These are phyloP conservation scores for Apiospora rasikravindrae DNA, from an alignment of 2,329 filamentous ascomycete genomes.

Conservation along the genomic window DNA sequence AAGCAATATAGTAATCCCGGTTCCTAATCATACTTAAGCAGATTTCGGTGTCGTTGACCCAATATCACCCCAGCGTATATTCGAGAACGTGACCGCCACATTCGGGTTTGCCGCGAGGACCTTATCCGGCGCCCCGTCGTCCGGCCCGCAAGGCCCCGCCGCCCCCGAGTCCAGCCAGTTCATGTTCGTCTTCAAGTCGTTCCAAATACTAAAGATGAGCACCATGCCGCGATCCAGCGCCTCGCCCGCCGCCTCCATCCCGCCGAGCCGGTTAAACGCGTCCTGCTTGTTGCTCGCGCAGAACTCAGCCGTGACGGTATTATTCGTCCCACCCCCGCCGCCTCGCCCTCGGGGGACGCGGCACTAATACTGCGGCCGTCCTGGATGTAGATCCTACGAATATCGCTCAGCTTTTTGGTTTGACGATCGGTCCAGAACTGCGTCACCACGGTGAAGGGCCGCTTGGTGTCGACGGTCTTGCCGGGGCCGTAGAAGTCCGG, in stretches of 20 bases:
- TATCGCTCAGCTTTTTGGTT: constrained; percentile 9
- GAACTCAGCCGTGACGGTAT: constrained; percentile 59
- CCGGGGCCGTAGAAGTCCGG: constrained; percentile 64
- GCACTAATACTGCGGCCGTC: not conserved
- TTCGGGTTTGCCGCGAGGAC: constrained; percentile 53
- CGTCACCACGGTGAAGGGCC: constrained; percentile 54
- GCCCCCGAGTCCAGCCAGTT: constrained; percentile 72
- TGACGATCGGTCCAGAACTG: constrained; percentile 8
- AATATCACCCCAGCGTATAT: constrained; percentile 64
- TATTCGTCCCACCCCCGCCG: not conserved
- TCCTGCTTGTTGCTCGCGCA: constrained; percentile 52
- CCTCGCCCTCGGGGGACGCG: not conserved
- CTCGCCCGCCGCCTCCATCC: constrained; percentile 60
- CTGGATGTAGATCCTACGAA: constrained; percentile 20
- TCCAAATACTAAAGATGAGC: constrained; percentile 60
- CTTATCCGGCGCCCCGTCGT: constrained; percentile 55
- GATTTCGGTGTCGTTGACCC: constrained; percentile 47
- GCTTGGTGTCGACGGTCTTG: constrained; percentile 60
- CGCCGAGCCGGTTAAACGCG: constrained; percentile 49
- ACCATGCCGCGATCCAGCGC: constrained; percentile 49
- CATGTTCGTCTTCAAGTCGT: constrained; percentile 69
- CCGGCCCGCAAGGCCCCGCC: constrained; percentile 55
- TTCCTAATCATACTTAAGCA: not conserved
- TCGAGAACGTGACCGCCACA: constrained; percentile 61
- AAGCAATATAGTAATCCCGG: not conserved